Evolutionary conservation across 75 land plant genomes (phyloP).

Genomic region (Chamaecyparis obtusa): DNA sequence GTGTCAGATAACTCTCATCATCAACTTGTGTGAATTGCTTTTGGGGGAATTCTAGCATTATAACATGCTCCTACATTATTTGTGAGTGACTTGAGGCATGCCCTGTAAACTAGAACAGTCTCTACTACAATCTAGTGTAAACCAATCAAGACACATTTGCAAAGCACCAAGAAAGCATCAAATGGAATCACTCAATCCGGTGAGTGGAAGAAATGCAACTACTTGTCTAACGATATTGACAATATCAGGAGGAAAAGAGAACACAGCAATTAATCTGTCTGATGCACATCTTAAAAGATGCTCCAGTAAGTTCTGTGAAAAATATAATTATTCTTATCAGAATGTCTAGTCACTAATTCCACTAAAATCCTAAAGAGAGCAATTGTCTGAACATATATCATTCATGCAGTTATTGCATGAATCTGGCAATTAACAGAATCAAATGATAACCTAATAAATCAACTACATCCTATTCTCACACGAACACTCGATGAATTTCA

Average conservation of each 20-base stretch:
- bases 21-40: background rate
- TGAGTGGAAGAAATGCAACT: background rate
- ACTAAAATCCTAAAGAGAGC: background rate
- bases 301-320: background rate
- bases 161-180: background rate
- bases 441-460: background rate
- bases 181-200: background rate
- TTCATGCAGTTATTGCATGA: slow-evolving; percentile 1
- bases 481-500: background rate
- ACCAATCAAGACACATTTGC: background rate
- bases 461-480: background rate
- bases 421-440: background rate
- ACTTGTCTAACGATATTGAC: background rate
- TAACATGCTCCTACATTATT: background rate
- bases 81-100: background rate
- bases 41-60: background rate
- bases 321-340: background rate
- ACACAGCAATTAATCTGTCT: background rate
- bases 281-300: background rate
- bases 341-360: background rate
- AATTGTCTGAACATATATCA: background rate
- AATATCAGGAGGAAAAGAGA: background rate
- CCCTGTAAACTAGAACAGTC: background rate
- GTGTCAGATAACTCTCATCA: background rate
- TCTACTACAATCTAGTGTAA: background rate